Conservation (phyloP, 2,329 filamentous ascomycete species). For the Plenodomus biglobosus region DNA sequence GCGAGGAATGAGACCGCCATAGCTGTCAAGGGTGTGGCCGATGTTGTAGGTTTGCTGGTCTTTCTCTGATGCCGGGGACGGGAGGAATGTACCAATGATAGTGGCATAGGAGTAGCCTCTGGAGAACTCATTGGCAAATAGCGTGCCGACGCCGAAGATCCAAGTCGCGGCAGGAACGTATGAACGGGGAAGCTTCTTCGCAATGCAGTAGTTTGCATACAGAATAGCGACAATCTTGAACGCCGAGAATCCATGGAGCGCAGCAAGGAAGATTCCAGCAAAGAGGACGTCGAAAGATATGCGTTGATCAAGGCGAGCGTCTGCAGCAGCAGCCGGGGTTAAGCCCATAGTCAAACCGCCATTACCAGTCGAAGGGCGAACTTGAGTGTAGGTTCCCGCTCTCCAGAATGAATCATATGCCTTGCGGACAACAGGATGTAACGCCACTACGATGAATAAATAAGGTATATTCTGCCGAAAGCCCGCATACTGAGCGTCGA, state of each 20-base stretch:
- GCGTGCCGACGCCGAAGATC: constrained; percentile 80
- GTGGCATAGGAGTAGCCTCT: constrained; percentile 72
- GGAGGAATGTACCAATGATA: constrained; percentile 58
- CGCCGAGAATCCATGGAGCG: constrained; percentile 81
- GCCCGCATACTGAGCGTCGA: constrained; percentile 81
- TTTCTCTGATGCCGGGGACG: constrained; percentile 46
- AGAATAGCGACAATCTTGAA: constrained; percentile 81
- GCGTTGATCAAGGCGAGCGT: constrained; percentile 62
- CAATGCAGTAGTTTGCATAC: constrained; percentile 78
- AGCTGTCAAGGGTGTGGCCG: constrained; percentile 73
- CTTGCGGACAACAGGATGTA: constrained; percentile 78
- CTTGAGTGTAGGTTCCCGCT: constrained; percentile 48
- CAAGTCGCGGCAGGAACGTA: constrained; percentile 78
- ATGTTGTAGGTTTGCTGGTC: constrained; percentile 56
- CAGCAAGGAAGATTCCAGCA: constrained; percentile 74
- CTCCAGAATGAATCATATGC: constrained; percentile 63
- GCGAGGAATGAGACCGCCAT: constrained; percentile 78
- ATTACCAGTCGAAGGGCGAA: constrained; percentile 41
- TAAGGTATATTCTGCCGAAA: constrained; percentile 87
- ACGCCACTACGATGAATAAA: constrained; percentile 69
- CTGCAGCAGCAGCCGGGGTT: constrained; percentile 53
- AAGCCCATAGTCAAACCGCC: constrained; percentile 46
- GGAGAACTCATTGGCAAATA: constrained; percentile 88
- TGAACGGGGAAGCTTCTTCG: constrained; percentile 67
- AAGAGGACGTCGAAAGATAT: constrained; percentile 82